phyloP scores from a whole-genome alignment of 345 rosid species.

The Hirschfeldia incana region DNA sequence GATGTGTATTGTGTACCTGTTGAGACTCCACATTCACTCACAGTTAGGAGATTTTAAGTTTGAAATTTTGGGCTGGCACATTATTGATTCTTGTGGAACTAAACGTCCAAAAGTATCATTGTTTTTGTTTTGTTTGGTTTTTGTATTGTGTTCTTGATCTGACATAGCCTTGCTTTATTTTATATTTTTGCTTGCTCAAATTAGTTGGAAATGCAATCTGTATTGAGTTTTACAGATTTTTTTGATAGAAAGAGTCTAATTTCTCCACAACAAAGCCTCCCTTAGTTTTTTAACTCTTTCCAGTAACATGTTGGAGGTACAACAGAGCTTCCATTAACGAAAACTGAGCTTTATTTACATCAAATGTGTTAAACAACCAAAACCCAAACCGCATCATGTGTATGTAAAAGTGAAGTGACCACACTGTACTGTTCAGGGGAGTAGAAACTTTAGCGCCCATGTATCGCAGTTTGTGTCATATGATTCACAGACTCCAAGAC shows the following conservation, averaged over 20 bases:
- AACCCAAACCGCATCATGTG: neutral
- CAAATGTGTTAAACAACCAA: neutral
- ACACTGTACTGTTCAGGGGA: neutral
- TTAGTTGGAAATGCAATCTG: neutral
- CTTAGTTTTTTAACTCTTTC: neutral
- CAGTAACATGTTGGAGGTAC: neutral
- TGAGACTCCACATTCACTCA: conserved; percentile 22
- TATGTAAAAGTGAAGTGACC: neutral
- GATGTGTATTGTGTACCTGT: conserved; percentile 1
- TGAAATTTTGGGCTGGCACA: conserved; percentile 21
- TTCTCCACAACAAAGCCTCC: neutral
- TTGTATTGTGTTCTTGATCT: neutral
- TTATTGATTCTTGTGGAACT: conserved; percentile 25
- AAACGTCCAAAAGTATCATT: conserved; percentile 26
- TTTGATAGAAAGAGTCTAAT: neutral
- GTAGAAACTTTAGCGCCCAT: conserved; percentile 16
- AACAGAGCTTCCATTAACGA: neutral
- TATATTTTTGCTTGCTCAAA: neutral
- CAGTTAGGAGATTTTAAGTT: conserved; percentile 8
- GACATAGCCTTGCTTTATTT: neutral
- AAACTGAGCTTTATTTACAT: neutral
- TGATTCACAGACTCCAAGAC: conserved; percentile 20
- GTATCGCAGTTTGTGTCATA: conserved; percentile 20
- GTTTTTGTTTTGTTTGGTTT: neutral
- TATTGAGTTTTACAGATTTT: neutral